These are phyloP conservation scores for Ophiocordyceps sinensis DNA, from an alignment of 2,329 filamentous ascomycete genomes.

Conservation along the genomic window DNA sequence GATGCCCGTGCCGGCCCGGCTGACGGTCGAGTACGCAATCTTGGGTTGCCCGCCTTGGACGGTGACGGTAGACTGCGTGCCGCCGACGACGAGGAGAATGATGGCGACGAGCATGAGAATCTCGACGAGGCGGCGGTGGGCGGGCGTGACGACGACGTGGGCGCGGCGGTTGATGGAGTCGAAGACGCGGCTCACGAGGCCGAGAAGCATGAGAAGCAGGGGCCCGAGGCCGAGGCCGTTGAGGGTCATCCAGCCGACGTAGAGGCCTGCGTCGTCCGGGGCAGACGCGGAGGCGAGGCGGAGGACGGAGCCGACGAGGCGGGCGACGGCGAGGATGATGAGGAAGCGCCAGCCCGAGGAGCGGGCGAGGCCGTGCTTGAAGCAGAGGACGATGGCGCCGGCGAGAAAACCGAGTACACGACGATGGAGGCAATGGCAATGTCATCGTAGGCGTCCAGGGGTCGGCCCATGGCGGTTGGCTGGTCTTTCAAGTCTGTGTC, in stretches of 20 bases:
- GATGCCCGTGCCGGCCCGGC: conserved; percentile 13
- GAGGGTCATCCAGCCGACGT: conserved; percentile 17
- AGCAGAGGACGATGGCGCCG: conserved; percentile 27
- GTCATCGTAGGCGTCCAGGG: conserved; percentile 14
- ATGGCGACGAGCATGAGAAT: conserved; percentile 26
- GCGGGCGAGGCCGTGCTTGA: conserved; percentile 34
- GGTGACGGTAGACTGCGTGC: conserved; percentile 12
- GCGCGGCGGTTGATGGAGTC: conserved; percentile 31
- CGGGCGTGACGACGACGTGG: conserved; percentile 12
- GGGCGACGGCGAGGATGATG: conserved; percentile 39
- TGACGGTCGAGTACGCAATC: conserved; percentile 13
- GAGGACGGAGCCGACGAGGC: conserved; percentile 41
- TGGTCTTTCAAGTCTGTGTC: neutral
- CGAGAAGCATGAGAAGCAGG: conserved; percentile 29
- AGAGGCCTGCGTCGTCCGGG: conserved; percentile 26
- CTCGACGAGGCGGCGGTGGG: conserved; percentile 20
- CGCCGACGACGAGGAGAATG: conserved; percentile 18
- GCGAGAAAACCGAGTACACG: conserved; percentile 15
- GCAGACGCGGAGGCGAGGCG: conserved; percentile 28
- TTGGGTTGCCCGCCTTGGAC: conserved; percentile 8
- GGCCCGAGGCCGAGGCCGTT: conserved; percentile 21
- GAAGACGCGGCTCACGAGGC: conserved; percentile 20
- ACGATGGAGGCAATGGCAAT: conserved; percentile 18
- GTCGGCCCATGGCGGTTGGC: conserved; percentile 4
- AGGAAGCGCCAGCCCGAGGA: conserved; percentile 47